Base-by-base conservation (phyloP, 192 early-diverging fungal species). In the Rhizophagus sp. region DNA sequence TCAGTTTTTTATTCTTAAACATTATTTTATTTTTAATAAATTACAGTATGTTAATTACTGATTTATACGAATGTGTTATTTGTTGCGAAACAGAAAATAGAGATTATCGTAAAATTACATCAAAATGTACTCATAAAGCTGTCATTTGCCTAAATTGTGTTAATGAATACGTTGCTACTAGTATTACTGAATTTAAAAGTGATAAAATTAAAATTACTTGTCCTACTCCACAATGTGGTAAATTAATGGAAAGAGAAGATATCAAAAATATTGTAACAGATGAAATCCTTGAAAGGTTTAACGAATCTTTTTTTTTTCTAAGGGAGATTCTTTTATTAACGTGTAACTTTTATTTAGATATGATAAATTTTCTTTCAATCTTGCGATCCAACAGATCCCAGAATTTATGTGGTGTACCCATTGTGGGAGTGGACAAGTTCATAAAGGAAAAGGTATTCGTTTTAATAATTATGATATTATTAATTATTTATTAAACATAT, bases 391-490 rank as follows among this genome's bases (percentile, higher is more conserved):
- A 22, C 27, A 36, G 12, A 44, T 72, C 17, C 69, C 39, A 0
- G 69, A 72, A 11, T 72, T 72, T 39, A 19, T 41, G 2, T 72
- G 69, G 69, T 72, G 39, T 25, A 6, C 19, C 19, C 1, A 4
- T 44, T 72, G 69, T 25, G 70, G 22, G n/a, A 36, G 3, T 2
- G 41, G 70, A 72, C 41, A 72, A 49, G 44, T 72, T 72, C 70
- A 72, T 25, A n/a, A 13, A 24, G 41, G 62, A 63, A 63, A 27
- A 75, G 74, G 36, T 75, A 75, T 24, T 47, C 1, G 3, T 10
- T 10, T 12, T 8, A 39, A 39, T 39, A 8, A 39, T 39, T 47
- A 62, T 30, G 25, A 57, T 33, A 5, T 57, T 4, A 39, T 22
- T 17, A 57, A 6, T 57, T 57, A 57, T 22, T 22, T 19, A 57